phyloP scores from a whole-genome alignment of 805 yeast genomes.

The Yarrowia sp. region DNA sequence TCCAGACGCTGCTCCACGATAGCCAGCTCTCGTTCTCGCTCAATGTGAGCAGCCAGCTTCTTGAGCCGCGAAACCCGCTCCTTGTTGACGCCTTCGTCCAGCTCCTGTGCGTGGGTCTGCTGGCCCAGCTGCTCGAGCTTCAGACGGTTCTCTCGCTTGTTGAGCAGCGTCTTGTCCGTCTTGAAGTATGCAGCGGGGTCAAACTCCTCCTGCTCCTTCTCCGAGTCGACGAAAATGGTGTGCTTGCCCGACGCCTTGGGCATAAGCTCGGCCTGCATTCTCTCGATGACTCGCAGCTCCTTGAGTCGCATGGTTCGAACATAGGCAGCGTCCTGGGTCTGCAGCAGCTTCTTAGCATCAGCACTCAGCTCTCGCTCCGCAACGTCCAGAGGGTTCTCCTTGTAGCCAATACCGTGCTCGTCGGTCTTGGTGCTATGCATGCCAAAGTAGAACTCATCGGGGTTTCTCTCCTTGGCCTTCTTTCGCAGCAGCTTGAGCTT shows the following conservation, averaged over 20 bases:
- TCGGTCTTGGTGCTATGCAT: slow-evolving; percentile 76
- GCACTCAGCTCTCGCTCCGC: slow-evolving; percentile 47
- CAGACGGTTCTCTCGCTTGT: slow-evolving; percentile 69
- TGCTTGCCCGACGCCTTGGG: slow-evolving; percentile 63
- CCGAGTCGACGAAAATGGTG: slow-evolving; percentile 76
- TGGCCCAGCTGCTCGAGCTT: slow-evolving; percentile 53
- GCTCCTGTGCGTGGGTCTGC: slow-evolving; percentile 31
- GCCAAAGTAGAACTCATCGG: slow-evolving; percentile 95
- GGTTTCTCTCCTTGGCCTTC: slow-evolving; percentile 74
- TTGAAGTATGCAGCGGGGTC: slow-evolving; percentile 64
- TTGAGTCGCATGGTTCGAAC: slow-evolving; percentile 70
- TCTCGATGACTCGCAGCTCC: slow-evolving; percentile 64
- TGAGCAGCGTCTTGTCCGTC: slow-evolving; percentile 63
- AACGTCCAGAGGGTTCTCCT: slow-evolving; percentile 54
- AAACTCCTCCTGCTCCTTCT: slow-evolving; percentile 55
- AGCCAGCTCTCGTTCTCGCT: slow-evolving; percentile 65
- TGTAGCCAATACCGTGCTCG: slow-evolving; percentile 60
- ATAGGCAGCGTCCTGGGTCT: slow-evolving; percentile 89
- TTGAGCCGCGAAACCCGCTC: slow-evolving; percentile 48
- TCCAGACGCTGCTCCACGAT: slow-evolving; percentile 72
- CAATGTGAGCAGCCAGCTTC: slow-evolving; percentile 60
- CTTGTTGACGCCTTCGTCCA: slow-evolving; percentile 37
- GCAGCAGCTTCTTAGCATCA: slow-evolving; percentile 78
- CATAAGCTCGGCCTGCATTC: slow-evolving; percentile 43
- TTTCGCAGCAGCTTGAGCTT: slow-evolving; percentile 65